Evolutionary conservation across 352 stramenopile genomes (phyloP), one percentile per base, ranked within the genome.

Genomic region (Pythium utonaiense): DNA sequence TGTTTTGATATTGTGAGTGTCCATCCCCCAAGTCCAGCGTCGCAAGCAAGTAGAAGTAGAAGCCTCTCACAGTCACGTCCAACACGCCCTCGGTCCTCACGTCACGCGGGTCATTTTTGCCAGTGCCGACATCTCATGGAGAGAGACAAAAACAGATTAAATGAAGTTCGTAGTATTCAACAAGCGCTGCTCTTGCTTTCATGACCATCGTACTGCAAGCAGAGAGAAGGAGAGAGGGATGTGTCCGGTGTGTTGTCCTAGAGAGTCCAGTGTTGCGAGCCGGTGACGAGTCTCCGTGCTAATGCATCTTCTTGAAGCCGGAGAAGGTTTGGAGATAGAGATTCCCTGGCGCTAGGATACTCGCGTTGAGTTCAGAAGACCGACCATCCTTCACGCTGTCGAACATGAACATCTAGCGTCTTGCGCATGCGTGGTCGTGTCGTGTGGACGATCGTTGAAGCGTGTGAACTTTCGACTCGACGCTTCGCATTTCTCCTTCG

Each of bases 1-100:
- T 44, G 50, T 40, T 56, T 56, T 44, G 50, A 44, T 56, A 44
- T 56, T 22, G 50, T 56, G 50, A 47, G 40, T 55, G 49, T 56
- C 45, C 45, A 53, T 31, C 28, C 33, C n/a, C 21, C n/a, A n/a
- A 38, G 45, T 53, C 19, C 45, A 36, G 24, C 45, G 28, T 47
- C 16, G 22, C 40, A 19, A 47, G n/a, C 40, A 13, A 47, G 40
- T 47, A 47, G 40, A 25, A 47, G 40, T 47, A 47, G 40, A 27
- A 47, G 19, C 40, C 40, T 13, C 17, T 27, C 40, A 19, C 40
- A 27, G 40, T 27, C 40, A 19, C 16, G 40, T 27, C n/a, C 40
- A 19, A 8, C 40, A 47, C 40, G 40, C 19, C n/a, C 40, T 27
- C 8, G 16, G n/a, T 21, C 40, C 8, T 19, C 7, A 19, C 40